Evolutionary conservation across 1,139 yeast species (phyloP).

Genomic region (Pichiaceae sp.): DNA sequence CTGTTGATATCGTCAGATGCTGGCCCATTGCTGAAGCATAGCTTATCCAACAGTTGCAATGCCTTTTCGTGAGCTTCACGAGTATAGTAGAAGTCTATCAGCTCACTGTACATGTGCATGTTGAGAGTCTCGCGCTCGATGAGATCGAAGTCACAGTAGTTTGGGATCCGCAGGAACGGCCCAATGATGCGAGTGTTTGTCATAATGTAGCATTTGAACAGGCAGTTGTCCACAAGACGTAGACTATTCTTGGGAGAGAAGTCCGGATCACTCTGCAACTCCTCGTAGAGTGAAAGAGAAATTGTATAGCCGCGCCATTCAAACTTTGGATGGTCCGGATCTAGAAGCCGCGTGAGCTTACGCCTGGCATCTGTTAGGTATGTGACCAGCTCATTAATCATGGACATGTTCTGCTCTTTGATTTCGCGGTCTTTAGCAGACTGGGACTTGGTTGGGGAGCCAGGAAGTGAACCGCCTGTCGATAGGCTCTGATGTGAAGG

Average conservation of each 20-base stretch:
- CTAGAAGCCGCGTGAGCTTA: constrained; percentile 34
- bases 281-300: constrained; percentile 30
- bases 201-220: constrained; percentile 66
- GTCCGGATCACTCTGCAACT: constrained; percentile 10
- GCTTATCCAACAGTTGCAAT: constrained; percentile 40
- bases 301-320: constrained; percentile 40
- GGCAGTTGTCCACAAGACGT: constrained; percentile 62
- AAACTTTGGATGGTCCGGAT: constrained; percentile 26
- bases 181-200: constrained; percentile 70
- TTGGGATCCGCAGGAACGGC: constrained; percentile 69
- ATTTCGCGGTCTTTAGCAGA: neutral
- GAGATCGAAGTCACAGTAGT: constrained; percentile 58
- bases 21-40: constrained; percentile 16
- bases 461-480: neutral
- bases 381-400: constrained; percentile 17
- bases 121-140: constrained; percentile 52
- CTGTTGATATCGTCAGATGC: constrained; percentile 5
- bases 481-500: neutral
- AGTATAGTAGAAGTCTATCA: constrained; percentile 72
- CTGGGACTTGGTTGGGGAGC: constrained; percentile 1
- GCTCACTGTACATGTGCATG: constrained; percentile 50
- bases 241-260: constrained; percentile 28
- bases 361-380: constrained; percentile 46
- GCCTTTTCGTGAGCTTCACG: constrained; percentile 62
- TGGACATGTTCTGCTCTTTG: constrained; percentile 1